Evolutionary conservation across 2,329 filamentous ascomycete genomes (phyloP).

Genomic region (Curvularia eragrostidis): DNA sequence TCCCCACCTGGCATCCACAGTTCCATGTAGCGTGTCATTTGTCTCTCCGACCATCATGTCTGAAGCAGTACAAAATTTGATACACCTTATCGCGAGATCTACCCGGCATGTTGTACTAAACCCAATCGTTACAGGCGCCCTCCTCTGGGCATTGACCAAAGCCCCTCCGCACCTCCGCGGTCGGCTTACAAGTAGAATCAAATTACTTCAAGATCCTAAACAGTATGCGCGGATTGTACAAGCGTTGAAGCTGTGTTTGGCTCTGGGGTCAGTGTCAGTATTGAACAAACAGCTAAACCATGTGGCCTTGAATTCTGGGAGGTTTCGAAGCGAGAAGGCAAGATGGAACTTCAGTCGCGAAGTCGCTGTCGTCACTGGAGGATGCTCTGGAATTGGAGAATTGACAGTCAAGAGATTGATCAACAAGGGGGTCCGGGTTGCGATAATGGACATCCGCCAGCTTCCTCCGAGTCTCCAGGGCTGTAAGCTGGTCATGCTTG

Average conservation of each 20-base stretch:
- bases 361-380: conserved; percentile 48
- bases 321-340: conserved; percentile 44
- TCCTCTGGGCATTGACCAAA: conserved; percentile 44
- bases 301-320: conserved; percentile 50
- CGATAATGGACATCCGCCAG: conserved; percentile 43
- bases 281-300: conserved; percentile 40
- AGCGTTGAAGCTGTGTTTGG: conserved; percentile 40
- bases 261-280: conserved; percentile 40
- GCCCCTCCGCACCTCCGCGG: conserved; percentile 35
- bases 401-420: conserved; percentile 39
- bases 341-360: conserved; percentile 45
- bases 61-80: conserved; percentile 19
- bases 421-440: conserved; percentile 39
- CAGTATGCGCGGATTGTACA: conserved; percentile 30
- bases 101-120: conserved; percentile 38
- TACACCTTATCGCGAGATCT: conserved; percentile 30
- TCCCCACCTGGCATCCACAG: not conserved
- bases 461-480: conserved; percentile 37
- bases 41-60: conserved; percentile 25
- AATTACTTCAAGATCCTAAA: conserved; percentile 33
- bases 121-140: conserved; percentile 36
- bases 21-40: not conserved
- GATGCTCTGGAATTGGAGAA: conserved; percentile 47
- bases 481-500: conserved; percentile 26
- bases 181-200: conserved; percentile 28